Conservation (phyloP, 768 basidiomycete genomes). For the Tubosaeta sp. region DNA sequence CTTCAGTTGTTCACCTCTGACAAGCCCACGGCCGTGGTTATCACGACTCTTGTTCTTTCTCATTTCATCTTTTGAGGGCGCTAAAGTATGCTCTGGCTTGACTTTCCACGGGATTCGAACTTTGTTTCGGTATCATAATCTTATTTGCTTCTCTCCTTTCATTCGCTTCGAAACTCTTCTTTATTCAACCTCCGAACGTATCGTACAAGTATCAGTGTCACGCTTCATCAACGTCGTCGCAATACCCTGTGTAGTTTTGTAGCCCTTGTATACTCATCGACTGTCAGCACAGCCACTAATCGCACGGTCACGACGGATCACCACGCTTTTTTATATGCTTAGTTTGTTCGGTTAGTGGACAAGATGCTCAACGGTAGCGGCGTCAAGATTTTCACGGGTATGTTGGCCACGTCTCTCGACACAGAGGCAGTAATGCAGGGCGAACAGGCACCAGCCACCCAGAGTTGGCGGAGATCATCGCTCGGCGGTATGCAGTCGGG, state of each 20-base stretch:
- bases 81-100: slow-evolving; percentile 19
- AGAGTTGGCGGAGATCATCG: slow-evolving; percentile 90
- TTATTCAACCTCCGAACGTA: slow-evolving; percentile 18
- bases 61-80: slow-evolving; percentile 13
- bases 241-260: slow-evolving; percentile 38
- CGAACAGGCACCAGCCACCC: slow-evolving; percentile 87
- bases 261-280: slow-evolving; percentile 15
- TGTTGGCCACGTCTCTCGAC: slow-evolving; percentile 16
- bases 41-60: slow-evolving; percentile 16
- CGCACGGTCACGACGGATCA: slow-evolving; percentile 2
- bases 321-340: no score
- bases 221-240: slow-evolving; percentile 22
- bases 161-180: slow-evolving; percentile 12
- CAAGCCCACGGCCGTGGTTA: neutral
- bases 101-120: slow-evolving; percentile 22
- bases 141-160: slow-evolving; percentile 24
- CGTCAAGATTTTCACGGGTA: slow-evolving; percentile 58
- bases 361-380: slow-evolving; percentile 53
- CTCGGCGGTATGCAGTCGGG: slow-evolving; percentile 61
- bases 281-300: slow-evolving; percentile 16
- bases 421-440: slow-evolving; percentile 1
- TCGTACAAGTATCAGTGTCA: slow-evolving; percentile 32
- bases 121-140: slow-evolving; percentile 29
- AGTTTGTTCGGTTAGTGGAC: slow-evolving; percentile 14
- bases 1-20: slow-evolving; percentile 1